A percentile compares a stretch with the other conserved stretches of the same genome.
Evolutionary conservation across 176 grass and related monocot genomes (phyloP).

Genomic region (Alopecurus myosuroides): DNA sequence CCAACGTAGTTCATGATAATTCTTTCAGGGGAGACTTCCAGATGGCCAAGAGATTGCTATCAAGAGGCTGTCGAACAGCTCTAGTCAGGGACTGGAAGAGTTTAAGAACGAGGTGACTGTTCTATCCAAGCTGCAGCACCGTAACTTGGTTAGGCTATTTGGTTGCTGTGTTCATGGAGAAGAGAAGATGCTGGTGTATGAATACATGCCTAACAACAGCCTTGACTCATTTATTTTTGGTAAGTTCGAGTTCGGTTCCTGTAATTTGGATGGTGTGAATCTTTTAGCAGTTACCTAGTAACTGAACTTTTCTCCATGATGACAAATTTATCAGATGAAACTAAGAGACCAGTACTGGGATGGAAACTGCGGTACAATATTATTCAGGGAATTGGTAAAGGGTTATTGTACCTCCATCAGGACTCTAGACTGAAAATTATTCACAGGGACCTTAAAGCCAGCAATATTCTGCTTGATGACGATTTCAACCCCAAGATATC

Average conservation of each 20-base stretch:
- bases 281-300: background rate
- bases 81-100: conserved; percentile 53
- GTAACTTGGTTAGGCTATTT: conserved; percentile 62
- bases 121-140: conserved; percentile 62
- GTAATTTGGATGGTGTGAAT: background rate
- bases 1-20: conserved; percentile 3
- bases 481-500: conserved; percentile 68
- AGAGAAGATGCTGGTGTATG: conserved; percentile 74
- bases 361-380: conserved; percentile 60
- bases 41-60: conserved; percentile 70
- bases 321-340: conserved; percentile 43
- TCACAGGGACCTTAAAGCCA: conserved; percentile 71
- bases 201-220: conserved; percentile 83
- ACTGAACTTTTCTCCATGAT: conserved; percentile 11
- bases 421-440: conserved; percentile 76
- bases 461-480: conserved; percentile 60
- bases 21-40: conserved; percentile 46
- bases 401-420: conserved; percentile 72
- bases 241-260: background rate
- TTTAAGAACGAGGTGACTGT: conserved; percentile 71
- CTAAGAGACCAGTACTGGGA: conserved; percentile 34
- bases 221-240: conserved; percentile 65
- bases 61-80: conserved; percentile 59
- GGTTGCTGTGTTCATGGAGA: conserved; percentile 71
- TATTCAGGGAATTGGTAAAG: conserved; percentile 57